These are phyloP conservation scores for Wickerhamiella nectarea DNA, from an alignment of 805 yeast genomes.

Conservation along the genomic window DNA sequence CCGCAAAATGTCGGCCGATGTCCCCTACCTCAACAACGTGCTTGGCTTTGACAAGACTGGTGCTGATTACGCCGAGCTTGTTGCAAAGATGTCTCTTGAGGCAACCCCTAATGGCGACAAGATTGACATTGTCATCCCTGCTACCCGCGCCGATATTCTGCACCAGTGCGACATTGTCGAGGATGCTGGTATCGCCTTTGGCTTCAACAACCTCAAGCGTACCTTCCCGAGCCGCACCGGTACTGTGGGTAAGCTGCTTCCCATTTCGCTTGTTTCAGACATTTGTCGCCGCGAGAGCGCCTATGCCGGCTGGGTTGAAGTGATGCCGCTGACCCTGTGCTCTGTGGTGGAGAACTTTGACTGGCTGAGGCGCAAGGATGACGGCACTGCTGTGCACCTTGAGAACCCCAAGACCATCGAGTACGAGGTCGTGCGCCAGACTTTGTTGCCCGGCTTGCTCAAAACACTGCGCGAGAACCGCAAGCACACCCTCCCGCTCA, in stretches of 20 bases:
- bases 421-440: constrained; percentile 95
- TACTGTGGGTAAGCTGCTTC: constrained; percentile 72
- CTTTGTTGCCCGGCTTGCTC: constrained; percentile 83
- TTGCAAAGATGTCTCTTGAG: constrained; percentile 67
- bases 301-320: constrained; percentile 93
- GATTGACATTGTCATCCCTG: constrained; percentile 64
- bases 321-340: constrained; percentile 85
- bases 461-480: constrained; percentile 94
- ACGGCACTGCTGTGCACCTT: constrained; percentile 60
- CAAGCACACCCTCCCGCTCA: constrained; percentile 87
- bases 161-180: constrained; percentile 98
- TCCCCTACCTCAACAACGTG: constrained; percentile 79
- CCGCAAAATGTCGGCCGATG: constrained; percentile 59
- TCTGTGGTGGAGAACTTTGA: constrained; percentile 95
- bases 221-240: constrained; percentile 68
- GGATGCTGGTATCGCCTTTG: constrained; percentile 94
- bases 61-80: constrained; percentile 51
- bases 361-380: constrained; percentile 63
- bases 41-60: constrained; percentile 67
- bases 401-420: constrained; percentile 95
- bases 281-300: constrained; percentile 82
- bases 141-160: constrained; percentile 87
- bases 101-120: constrained; percentile 41
- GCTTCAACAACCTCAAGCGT: constrained; percentile 75
- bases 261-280: constrained; percentile 81